Evolutionary conservation across 176 grass and related monocot species (phyloP).

Genomic region (Triticum aestivum): IWGSC_CS_RefSeq_v2.1 NC_057800.1:215353461-215353960

Average conservation of each 20-base stretch:
- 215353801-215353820: slow-evolving; percentile 70
- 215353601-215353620: slow-evolving; percentile 42
- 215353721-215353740: not conserved
- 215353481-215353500: slow-evolving; percentile 27
- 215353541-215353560: slow-evolving; percentile 49
- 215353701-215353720: slow-evolving; percentile 19
- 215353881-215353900: slow-evolving; percentile 92
- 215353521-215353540: slow-evolving; percentile 44
- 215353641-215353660: slow-evolving; percentile 90
- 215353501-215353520: slow-evolving; percentile 35
- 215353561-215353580: slow-evolving; percentile 28
- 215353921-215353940: slow-evolving; percentile 81
- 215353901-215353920: slow-evolving; percentile 71
- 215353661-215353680: slow-evolving; percentile 26
- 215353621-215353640: slow-evolving; percentile 58
- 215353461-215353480: slow-evolving; percentile 17
- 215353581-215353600: slow-evolving; percentile 24
- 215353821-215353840: slow-evolving; percentile 51
- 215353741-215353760: slow-evolving; percentile 75
- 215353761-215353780: slow-evolving; percentile 80
- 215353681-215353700: slow-evolving; percentile 21
- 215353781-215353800: slow-evolving; percentile 63
- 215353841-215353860: slow-evolving; percentile 47
- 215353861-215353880: slow-evolving; percentile 80
- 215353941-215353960: slow-evolving; percentile 74